Conservation (phyloP, 2,329 filamentous ascomycete genomes). For the Apiospora aurea region DNA sequence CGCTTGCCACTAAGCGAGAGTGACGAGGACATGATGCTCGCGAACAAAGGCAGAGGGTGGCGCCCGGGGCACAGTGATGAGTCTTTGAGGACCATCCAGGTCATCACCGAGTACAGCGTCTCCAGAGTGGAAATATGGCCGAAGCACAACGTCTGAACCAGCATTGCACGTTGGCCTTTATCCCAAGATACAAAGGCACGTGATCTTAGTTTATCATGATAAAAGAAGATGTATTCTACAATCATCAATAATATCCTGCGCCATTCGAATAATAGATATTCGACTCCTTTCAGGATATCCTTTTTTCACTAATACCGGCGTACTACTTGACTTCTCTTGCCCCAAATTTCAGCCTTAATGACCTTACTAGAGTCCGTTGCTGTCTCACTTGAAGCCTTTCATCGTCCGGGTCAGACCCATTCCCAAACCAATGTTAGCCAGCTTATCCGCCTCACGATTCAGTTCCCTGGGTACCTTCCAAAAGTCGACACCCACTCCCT, state of each 20-base stretch:
- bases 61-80: not conserved
- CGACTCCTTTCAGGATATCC: not conserved
- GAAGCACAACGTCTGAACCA: not conserved
- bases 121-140: not conserved
- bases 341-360: too few relatives aligned
- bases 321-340: too few relatives aligned
- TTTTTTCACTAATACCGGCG: not conserved
- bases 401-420: not conserved
- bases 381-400: too few relatives aligned
- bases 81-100: not conserved
- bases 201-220: too few relatives aligned
- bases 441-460: too few relatives aligned
- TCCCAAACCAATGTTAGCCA: not conserved
- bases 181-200: too few relatives aligned
- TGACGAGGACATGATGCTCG: not conserved
- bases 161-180: too few relatives aligned
- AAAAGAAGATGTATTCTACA: too few relatives aligned
- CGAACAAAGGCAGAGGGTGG: not conserved
- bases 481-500: too few relatives aligned
- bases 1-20: not conserved
- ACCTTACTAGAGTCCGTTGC: too few relatives aligned
- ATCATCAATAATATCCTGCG: not conserved
- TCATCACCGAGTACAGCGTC: not conserved
- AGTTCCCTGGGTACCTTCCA: too few relatives aligned
- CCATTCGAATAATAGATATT: not conserved